These are phyloP conservation scores for Aciculoconidium aculeatum DNA, from an alignment of 805 yeast species.

Conservation along the genomic window DNA sequence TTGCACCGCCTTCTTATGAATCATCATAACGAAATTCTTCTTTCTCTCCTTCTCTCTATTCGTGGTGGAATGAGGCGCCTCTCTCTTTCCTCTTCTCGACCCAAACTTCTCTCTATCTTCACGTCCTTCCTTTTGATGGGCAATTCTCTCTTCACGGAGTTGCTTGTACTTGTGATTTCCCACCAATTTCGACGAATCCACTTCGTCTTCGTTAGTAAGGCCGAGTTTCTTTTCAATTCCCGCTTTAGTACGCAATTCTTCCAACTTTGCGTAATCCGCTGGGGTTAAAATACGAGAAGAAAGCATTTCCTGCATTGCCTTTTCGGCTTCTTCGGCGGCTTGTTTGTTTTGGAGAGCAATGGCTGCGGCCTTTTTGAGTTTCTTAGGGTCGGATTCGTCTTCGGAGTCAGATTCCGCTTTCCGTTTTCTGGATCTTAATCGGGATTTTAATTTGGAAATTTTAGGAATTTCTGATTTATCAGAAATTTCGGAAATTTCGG, in stretches of 20 bases:
- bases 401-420: conserved; percentile 15
- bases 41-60: conserved; percentile 93
- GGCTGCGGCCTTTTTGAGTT: conserved; percentile 16
- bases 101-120: conserved; percentile 91
- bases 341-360: conserved; percentile 18
- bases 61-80: conserved; percentile 82
- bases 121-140: conserved; percentile 82
- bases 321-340: conserved; percentile 20
- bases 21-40: conserved; percentile 99
- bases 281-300: conserved; percentile 86
- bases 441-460: too few relatives aligned
- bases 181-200: conserved; percentile 69
- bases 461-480: too few relatives aligned
- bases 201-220: conserved; percentile 69
- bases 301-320: conserved; percentile 47
- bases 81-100: conserved; percentile 74
- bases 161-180: conserved; percentile 83
- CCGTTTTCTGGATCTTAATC: conserved; percentile 23
- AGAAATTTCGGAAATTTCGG: too few relatives aligned
- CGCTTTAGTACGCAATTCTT: conserved; percentile 79
- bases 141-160: conserved; percentile 84
- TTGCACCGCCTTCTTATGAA: conserved; percentile 89
- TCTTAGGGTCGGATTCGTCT: too few relatives aligned
- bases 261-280: conserved; percentile 94
- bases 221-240: conserved; percentile 81